Conservation (phyloP, 2,329 filamentous ascomycete species). For the Aspergillus versicolor region DNA sequence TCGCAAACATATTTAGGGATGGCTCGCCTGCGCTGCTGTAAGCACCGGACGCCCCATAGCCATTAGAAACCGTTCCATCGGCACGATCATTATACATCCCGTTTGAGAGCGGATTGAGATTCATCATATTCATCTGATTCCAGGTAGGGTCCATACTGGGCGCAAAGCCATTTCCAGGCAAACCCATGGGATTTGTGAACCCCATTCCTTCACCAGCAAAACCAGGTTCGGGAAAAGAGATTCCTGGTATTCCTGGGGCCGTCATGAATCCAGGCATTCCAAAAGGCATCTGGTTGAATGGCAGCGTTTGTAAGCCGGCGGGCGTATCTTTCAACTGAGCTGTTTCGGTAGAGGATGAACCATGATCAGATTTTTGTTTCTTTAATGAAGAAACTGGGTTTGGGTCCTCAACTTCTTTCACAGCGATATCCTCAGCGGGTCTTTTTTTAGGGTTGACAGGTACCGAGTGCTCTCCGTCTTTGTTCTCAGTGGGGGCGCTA, state of each 20-base stretch:
- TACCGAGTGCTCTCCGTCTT: constrained; percentile 29
- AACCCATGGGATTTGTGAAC: constrained; percentile 44
- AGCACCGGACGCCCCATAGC: constrained; percentile 35
- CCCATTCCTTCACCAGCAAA: constrained; percentile 33
- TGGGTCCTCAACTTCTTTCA: constrained; percentile 49
- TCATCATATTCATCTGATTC: constrained; percentile 48
- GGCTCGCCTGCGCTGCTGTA: constrained; percentile 31
- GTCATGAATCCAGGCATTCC: constrained; percentile 34
- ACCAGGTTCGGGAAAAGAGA: constrained; percentile 35
- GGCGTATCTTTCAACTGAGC: constrained; percentile 16
- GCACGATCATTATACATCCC: constrained; percentile 37
- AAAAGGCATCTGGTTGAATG: constrained; percentile 28
- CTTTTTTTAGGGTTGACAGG: constrained; percentile 68
- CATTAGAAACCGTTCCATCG: constrained; percentile 32
- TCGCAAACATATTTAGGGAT: constrained; percentile 40
- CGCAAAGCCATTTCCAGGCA: constrained; percentile 32
- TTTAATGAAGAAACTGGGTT: constrained; percentile 35
- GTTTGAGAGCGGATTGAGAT: constrained; percentile 35
- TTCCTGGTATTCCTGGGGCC: constrained; percentile 28
- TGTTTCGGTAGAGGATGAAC: constrained; percentile 7
- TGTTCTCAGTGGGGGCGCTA: constrained; percentile 11
- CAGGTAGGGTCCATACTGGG: constrained; percentile 36
- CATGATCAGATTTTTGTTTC: constrained; percentile 47
- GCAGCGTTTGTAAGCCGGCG: constrained; percentile 18
- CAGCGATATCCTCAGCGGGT: constrained; percentile 68